phyloP scores from a whole-genome alignment of 164 flowering plant genomes.

The Litsea cubeba region DNA sequence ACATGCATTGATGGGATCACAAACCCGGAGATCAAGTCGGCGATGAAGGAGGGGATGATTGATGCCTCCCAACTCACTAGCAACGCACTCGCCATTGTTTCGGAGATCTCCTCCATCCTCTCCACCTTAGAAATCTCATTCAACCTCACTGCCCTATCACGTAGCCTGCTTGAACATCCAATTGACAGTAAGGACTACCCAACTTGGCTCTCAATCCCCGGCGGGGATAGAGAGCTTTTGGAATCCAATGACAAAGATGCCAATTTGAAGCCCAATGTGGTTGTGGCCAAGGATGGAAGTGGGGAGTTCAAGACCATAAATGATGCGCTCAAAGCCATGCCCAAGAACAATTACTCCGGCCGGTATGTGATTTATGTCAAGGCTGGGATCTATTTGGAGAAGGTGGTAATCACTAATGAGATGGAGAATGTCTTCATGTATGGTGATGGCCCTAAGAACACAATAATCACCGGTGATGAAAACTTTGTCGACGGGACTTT shows the following conservation, averaged over 20 bases:
- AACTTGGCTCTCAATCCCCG: constrained; percentile 34
- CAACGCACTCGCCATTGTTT: constrained; percentile 49
- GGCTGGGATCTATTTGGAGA: constrained; percentile 44
- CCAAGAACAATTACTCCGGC: constrained; percentile 32
- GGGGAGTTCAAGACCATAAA: constrained; percentile 58
- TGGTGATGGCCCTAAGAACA: constrained; percentile 48
- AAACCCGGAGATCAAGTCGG: constrained; percentile 38
- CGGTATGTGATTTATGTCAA: constrained; percentile 47
- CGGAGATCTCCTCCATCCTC: constrained; percentile 16
- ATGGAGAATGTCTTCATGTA: constrained; percentile 28
- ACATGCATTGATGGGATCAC: constrained; percentile 73
- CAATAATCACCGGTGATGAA: constrained; percentile 36
- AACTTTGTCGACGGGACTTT: constrained; percentile 15
- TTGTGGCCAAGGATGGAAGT: constrained; percentile 82
- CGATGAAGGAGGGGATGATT: constrained; percentile 31
- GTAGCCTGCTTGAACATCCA: not conserved
- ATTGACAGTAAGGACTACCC: constrained; percentile 31
- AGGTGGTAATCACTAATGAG: constrained; percentile 12
- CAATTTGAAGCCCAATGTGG: constrained; percentile 41
- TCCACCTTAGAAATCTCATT: constrained; percentile 16
- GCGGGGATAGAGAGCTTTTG: constrained; percentile 43
- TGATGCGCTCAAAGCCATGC: constrained; percentile 59
- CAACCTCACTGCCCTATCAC: constrained; percentile 18
- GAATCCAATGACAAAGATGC: constrained; percentile 6
- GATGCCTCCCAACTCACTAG: constrained; percentile 46